A percentile compares a stretch with the other conserved stretches of the same genome.
These are phyloP conservation scores for Anethum foeniculum DNA, from an alignment of 140 eudicot genomes.

Conservation along the genomic window DNA sequence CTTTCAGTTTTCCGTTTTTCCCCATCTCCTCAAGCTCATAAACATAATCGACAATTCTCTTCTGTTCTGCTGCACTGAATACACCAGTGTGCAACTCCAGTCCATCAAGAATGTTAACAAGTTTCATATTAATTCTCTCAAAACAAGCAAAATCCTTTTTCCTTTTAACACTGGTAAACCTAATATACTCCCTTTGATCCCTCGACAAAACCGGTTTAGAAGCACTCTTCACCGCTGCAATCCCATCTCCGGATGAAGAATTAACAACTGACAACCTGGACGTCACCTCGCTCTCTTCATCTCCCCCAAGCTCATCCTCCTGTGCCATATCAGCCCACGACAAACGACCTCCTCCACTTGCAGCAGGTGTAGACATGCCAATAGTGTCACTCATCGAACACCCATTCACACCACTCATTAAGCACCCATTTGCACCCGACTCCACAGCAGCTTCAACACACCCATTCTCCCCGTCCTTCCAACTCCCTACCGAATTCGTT, in stretches of 20 bases:
- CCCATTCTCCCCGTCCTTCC: slow-evolving; percentile 50
- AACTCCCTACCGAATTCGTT: slow-evolving; percentile 57
- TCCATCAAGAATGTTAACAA: slow-evolving; percentile 67
- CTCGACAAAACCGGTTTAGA: slow-evolving; percentile 50
- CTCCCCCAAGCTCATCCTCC: slow-evolving; percentile 63
- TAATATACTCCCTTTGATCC: slow-evolving; percentile 68
- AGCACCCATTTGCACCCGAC: slow-evolving; percentile 8
- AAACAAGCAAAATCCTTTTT: slow-evolving; percentile 60
- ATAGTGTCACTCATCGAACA: slow-evolving; percentile 15
- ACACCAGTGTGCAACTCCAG: slow-evolving; percentile 81
- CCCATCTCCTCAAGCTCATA: slow-evolving; percentile 66
- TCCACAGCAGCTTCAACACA: slow-evolving; percentile 25
- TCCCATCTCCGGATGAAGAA: not conserved
- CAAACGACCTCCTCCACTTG: slow-evolving; percentile 37
- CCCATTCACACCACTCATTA: not conserved
- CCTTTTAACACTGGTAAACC: slow-evolving; percentile 56
- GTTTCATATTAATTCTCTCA: slow-evolving; percentile 64
- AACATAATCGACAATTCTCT: slow-evolving; percentile 57
- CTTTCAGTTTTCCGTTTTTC: slow-evolving; percentile 55
- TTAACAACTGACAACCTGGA: slow-evolving; percentile 15
- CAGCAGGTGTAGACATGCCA: slow-evolving; percentile 19
- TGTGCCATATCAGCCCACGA: slow-evolving; percentile 98
- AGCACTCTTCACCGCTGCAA: slow-evolving; percentile 19
- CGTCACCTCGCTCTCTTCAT: slow-evolving; percentile 44
- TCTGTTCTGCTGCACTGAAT: slow-evolving; percentile 81